Percentiles rank a stretch among this genome's conserved stretches.
phyloP scores from a whole-genome alignment of 2,329 filamentous ascomycete genomes.

The Emmonsiellopsis sp. region DNA sequence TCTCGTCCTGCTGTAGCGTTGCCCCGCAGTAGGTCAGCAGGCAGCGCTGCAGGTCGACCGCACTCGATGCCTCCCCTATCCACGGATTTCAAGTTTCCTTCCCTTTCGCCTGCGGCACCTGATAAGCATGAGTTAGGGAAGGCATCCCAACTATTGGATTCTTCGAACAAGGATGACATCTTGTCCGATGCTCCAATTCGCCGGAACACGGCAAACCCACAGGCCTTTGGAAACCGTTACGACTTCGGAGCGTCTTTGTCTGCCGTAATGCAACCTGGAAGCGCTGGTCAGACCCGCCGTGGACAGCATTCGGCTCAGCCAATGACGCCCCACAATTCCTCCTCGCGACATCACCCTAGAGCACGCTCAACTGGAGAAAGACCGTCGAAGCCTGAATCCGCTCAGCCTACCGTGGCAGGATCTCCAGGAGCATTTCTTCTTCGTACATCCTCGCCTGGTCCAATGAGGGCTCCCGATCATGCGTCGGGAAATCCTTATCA shows the following conservation, averaged over 20 bases:
- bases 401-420: background rate
- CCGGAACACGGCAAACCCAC: constrained; percentile 44
- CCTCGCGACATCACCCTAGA: constrained; percentile 8
- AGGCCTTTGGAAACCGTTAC: constrained; percentile 85
- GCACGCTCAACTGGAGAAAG: background rate
- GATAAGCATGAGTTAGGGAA: constrained; percentile 1
- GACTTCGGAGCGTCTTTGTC: constrained; percentile 90
- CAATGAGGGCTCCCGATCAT: constrained; percentile 6
- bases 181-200: constrained; percentile 49
- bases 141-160: background rate
- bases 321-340: constrained; percentile 52
- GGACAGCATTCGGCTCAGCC: constrained; percentile 46
- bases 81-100: constrained; percentile 59
- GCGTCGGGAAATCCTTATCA: constrained; percentile 56
- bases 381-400: background rate
- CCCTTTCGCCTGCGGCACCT: constrained; percentile 1
- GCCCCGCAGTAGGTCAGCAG: constrained; percentile 57
- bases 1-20: constrained; percentile 47
- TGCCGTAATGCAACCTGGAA: constrained; percentile 60
- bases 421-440: background rate
- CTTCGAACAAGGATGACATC: constrained; percentile 50
- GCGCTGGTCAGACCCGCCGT: constrained; percentile 48
- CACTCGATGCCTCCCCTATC: constrained; percentile 46
- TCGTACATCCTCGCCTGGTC: background rate
- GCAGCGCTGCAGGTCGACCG: constrained; percentile 40